Percentiles rank a stretch among this genome's conserved stretches.
phyloP scores from a whole-genome alignment of 306 rosid genomes.

The Quercus wislizeni region DNA sequence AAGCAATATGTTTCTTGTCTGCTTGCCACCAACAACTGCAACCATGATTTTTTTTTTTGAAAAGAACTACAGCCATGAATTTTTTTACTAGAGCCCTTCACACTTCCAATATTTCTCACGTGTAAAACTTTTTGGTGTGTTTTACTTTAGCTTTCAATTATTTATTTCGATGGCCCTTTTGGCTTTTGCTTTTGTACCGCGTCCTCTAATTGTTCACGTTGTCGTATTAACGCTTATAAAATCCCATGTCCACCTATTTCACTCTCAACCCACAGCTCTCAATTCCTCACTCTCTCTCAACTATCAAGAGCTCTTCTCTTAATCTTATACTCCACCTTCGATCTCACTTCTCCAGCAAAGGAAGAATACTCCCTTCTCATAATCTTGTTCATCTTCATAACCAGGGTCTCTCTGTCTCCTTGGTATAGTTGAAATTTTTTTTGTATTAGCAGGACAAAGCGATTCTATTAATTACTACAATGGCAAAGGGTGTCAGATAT shows the following conservation, averaged over 20 bases:
- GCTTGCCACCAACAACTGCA: no score
- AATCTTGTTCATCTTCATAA: not conserved
- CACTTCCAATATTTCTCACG: no score
- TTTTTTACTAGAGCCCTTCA: no score
- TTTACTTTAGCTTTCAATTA: no score
- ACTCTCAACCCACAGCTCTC: not conserved
- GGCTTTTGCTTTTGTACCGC: no score
- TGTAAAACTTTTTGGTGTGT: no score
- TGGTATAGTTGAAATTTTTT: not conserved
- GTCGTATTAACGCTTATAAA: not conserved
- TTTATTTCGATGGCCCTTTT: no score
- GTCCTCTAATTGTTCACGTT: not conserved
- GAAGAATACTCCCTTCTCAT: not conserved
- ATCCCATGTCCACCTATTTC: conserved; percentile 4
- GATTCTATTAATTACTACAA: conserved; percentile 7
- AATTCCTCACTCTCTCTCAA: not conserved
- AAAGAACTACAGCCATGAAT: no score
- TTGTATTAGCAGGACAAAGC: not conserved
- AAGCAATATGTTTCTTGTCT: no score
- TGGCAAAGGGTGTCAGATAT: conserved; percentile 36
- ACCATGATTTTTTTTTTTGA: no score
- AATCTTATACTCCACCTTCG: not conserved
- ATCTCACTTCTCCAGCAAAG: not conserved
- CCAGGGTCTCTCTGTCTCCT: not conserved
- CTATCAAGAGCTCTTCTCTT: not conserved